Evolutionary conservation across 768 basidiomycete species (phyloP).

Genomic region (Daedaleopsis nitida): DNA sequence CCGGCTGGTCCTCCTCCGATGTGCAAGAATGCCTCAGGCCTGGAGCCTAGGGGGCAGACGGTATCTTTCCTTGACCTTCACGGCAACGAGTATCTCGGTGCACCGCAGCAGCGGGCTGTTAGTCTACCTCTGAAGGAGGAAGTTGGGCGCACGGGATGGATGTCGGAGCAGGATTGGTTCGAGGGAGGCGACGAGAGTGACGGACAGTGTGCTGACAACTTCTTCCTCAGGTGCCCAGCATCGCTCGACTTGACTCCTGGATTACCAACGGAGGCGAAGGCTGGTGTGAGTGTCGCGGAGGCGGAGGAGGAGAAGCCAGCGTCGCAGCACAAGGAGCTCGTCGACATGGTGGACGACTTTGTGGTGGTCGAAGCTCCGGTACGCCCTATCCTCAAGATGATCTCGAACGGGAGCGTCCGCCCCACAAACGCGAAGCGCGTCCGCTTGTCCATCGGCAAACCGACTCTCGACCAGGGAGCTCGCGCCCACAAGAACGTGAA

Average conservation of each 20-base stretch:
- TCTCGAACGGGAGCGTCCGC: not conserved
- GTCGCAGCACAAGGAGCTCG: no score
- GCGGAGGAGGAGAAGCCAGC: no score
- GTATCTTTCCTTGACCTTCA: not conserved
- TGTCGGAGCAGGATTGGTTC: not conserved
- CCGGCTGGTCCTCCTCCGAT: not conserved
- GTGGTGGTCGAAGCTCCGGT: no score
- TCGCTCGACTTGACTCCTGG: not conserved
- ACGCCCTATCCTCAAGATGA: not conserved
- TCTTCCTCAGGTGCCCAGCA: not conserved
- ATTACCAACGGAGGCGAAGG: not conserved
- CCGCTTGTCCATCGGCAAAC: no score
- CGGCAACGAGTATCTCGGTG: not conserved
- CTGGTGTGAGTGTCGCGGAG: no score
- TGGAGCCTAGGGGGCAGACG: not conserved
- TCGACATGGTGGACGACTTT: no score
- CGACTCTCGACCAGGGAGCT: no score
- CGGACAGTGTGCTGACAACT: not conserved
- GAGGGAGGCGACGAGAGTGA: not conserved
- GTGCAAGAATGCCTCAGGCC: not conserved
- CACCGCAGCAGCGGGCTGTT: not conserved
- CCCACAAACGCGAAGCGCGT: no score
- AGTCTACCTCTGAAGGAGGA: not conserved
- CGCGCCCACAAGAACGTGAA: no score
- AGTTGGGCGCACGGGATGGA: not conserved